These are phyloP conservation scores for Venturia aucupariae DNA, from an alignment of 2,329 filamentous ascomycete genomes.

Conservation along the genomic window DNA sequence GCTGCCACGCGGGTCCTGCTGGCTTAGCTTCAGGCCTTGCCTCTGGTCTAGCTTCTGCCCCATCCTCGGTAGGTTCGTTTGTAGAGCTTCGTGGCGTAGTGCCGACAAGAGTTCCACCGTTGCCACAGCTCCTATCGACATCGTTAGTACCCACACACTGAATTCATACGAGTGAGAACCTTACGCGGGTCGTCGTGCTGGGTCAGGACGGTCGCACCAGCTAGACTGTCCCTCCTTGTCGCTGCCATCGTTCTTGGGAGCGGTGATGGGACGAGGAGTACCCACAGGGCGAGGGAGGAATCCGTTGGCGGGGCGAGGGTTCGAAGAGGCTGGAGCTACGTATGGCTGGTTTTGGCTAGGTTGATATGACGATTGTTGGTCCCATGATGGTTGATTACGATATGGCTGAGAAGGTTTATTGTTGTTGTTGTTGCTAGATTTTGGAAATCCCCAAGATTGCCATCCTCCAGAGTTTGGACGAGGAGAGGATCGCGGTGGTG, in stretches of 20 bases:
- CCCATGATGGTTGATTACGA: background rate
- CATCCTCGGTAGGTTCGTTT: background rate
- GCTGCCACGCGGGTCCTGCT: background rate
- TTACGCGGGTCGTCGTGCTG: constrained; percentile 6
- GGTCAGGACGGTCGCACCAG: constrained; percentile 9
- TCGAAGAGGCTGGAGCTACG: background rate
- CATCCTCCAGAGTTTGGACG: too few species aligned
- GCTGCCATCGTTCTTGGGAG: background rate
- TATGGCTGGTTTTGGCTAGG: background rate
- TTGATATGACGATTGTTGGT: background rate
- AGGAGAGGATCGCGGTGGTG: background rate
- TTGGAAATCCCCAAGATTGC: background rate
- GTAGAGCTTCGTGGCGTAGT: background rate
- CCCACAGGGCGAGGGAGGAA: background rate
- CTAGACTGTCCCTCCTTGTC: background rate
- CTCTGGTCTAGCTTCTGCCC: background rate
- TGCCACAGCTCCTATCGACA: background rate
- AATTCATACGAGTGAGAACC: background rate
- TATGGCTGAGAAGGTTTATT: background rate
- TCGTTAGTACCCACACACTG: background rate
- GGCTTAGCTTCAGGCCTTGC: too few species aligned
- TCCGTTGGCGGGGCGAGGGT: background rate
- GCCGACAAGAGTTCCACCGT: background rate
- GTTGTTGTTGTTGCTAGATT: background rate
- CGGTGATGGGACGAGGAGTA: background rate